phyloP scores from a whole-genome alignment of 768 basidiomycete species.

The Leucosporidium scottii region DNA sequence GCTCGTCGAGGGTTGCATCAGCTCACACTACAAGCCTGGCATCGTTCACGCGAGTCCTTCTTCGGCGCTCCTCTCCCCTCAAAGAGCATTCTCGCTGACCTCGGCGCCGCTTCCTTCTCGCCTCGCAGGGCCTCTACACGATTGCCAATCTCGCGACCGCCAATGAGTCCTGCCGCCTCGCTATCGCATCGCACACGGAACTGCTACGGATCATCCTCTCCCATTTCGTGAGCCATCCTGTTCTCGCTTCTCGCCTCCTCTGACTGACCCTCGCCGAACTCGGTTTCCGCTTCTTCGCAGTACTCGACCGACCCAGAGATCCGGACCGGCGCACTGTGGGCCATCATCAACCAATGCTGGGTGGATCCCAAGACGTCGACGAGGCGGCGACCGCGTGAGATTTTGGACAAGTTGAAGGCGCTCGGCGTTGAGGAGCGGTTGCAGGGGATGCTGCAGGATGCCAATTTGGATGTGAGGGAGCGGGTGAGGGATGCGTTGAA shows the following conservation, averaged over 20 bases:
- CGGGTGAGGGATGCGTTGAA: conserved; percentile 24
- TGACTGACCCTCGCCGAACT: background rate
- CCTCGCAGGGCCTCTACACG: conserved; percentile 27
- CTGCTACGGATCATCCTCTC: conserved; percentile 20
- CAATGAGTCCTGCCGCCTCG: conserved; percentile 23
- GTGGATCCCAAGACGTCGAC: background rate
- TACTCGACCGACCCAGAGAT: conserved; percentile 12
- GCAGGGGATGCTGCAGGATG: conserved; percentile 29
- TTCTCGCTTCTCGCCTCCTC: background rate
- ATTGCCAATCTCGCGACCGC: conserved; percentile 34
- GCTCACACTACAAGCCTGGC: background rate
- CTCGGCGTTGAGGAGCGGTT: conserved; percentile 34
- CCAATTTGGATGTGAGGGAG: conserved; percentile 34
- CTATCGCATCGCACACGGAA: conserved; percentile 24
- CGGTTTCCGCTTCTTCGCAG: background rate
- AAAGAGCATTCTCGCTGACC: background rate
- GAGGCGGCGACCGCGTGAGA: conserved; percentile 8
- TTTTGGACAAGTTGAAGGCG: conserved; percentile 28
- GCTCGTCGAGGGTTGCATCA: conserved; percentile 2
- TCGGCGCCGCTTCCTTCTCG: no score
- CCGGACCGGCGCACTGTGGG: conserved; percentile 33
- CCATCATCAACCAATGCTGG: conserved; percentile 32
- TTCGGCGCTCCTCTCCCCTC: background rate
- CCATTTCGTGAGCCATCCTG: conserved; percentile 26
- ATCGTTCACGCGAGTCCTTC: conserved; percentile 25